Evolutionary conservation across 495 filamentous ascomycete genomes (phyloP), one percentile per base, ranked within the genome.

Genomic region (Aspergillus saccharolyticus): DNA sequence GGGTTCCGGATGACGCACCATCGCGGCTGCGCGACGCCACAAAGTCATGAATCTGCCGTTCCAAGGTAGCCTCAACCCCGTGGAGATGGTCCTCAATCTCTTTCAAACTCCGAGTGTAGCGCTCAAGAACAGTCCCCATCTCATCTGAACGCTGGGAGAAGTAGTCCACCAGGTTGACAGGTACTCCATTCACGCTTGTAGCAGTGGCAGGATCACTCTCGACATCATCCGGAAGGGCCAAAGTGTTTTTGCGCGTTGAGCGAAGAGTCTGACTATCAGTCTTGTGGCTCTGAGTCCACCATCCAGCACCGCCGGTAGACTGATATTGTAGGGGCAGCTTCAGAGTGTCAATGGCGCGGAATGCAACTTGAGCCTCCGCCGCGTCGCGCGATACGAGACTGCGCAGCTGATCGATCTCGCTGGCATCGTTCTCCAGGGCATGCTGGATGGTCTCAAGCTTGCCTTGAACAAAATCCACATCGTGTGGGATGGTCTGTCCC

Each of bases 11-110:
- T 59, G 74, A 66, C 4, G 69, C 59, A 1, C 77, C 79, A 59
- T 80, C 78, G 12, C 74, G 75, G 55, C 75, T 81, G 59, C 76
- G 77, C 49, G 76, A 79, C 24, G 81, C 78, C 52, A 85, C 76
- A 65, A 88, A 80, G 53, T 85, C 78, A 70, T 88, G 83, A 54
- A 89, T 81, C 67, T 91, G 86, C 55, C 85, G 80, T 58, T 86
- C 75, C 46, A 89, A 78, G 22, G 81, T 83, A 9, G 77, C 74
- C 65, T 95, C 89, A 20, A 96, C 84, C 3, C 85, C 84, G 49
- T 86, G 78, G 48, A 96, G 76, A 67, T 94, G 90, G 60, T 83
- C 79, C 71, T 96, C 91, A 52, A 96, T 90, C 68, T 96, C 90
- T 48, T 80, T 76, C 50, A 96, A 71, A 57, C 87, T 89, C 25